Base-by-base conservation (phyloP, 2,329 filamentous ascomycete species). In the Aspergillus novofumigatus region DNA sequence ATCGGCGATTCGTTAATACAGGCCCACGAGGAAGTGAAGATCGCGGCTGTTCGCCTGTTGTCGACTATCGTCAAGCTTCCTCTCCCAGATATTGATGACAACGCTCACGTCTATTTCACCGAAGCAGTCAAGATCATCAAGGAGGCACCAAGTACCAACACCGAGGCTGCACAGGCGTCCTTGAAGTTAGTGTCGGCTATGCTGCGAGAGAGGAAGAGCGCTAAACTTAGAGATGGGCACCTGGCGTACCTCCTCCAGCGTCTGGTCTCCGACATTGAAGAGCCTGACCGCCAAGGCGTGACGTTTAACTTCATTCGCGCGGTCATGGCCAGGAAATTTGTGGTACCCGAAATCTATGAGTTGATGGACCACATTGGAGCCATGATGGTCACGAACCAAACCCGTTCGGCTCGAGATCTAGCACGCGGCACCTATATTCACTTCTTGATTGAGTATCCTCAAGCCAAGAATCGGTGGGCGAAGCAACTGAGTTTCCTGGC, bases 341-440 rank as follows among this genome's bases (percentile, higher is more conserved):
- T 96, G 67, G 92, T 95, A 7, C 88, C 92, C 0, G 83, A 89
- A 45, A 87, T 99, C 29, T 99, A 99, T 70, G 93, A 97, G 69
- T 88, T 89, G 8, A 83, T 97, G 61, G 94, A 99, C 71, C 87
- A 92, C 66, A 88, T 96, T 29, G 91, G 91, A 49, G 87, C 85
- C 3, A 89, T 97, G 72, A 97, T 97, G 92, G 89, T 99, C 56
- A 96, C 90, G 48, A 97, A 97, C 69, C 91, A 96, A 61, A 92
- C 95, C 65, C 89, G 89, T 65, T 87, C 89, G 62, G 93, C 93
- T 2, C 85, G 94, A 53, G 91, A 97, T 71, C 80, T 96, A 41
- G 92, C 93, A 14, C 84, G 94, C 56, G 91, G 91, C 21, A 89
- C 91, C 14, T 99, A 95, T 74, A 89, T 96, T 73, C 91, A 97